These are phyloP conservation scores for Tulasnella sp. DNA, from an alignment of 768 basidiomycete species.

Conservation along the genomic window DNA sequence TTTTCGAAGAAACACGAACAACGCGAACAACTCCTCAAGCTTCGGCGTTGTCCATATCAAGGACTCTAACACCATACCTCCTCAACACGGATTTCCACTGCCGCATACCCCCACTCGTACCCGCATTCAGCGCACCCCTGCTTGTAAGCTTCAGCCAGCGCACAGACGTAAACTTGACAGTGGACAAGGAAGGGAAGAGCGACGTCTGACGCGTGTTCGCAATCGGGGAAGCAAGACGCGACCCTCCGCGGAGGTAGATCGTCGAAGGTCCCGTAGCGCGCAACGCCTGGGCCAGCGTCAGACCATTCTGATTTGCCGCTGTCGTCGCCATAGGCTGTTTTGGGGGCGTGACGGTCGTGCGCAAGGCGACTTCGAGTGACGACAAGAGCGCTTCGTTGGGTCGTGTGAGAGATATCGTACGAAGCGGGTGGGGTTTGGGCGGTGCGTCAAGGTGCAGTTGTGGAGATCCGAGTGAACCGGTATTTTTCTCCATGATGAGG, in stretches of 20 bases:
- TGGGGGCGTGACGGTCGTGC: background rate
- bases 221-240: background rate
- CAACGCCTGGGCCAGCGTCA: too few species aligned
- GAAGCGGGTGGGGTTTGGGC: slow-evolving; percentile 5
- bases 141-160: slow-evolving; percentile 7
- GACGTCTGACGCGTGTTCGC: slow-evolving; percentile 4
- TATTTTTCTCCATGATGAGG: slow-evolving; percentile 2
- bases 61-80: slow-evolving; percentile 8
- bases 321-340: background rate
- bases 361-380: background rate
- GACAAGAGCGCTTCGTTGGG: slow-evolving; percentile 3
- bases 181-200: background rate
- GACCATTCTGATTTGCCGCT: background rate
- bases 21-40: slow-evolving; percentile 7
- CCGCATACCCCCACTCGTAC: slow-evolving; percentile 14
- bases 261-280: background rate
- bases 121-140: slow-evolving; percentile 9
- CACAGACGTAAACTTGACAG: background rate
- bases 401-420: background rate
- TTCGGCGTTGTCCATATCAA: slow-evolving; percentile 12
- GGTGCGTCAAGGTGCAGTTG: slow-evolving; percentile 8
- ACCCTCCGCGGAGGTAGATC: too few species aligned
- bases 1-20: too few species aligned
- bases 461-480: background rate
- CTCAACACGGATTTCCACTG: slow-evolving; percentile 5